phyloP scores from a whole-genome alignment of 306 rosid genomes.

The Vicia faba region DNA sequence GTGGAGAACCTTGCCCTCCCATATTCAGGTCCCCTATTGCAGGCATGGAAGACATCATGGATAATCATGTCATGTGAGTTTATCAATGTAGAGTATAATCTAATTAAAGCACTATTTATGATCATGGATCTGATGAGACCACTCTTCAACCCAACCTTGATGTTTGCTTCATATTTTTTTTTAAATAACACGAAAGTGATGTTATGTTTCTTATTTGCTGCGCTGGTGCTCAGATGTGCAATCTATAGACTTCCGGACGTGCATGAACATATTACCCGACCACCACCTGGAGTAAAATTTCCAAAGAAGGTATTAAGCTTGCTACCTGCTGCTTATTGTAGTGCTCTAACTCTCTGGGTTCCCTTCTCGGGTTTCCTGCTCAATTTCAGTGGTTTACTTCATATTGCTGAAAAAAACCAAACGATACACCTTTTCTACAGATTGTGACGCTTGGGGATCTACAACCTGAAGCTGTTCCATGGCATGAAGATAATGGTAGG shows the following conservation, averaged over 20 bases:
- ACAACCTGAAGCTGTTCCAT: slow-evolving; percentile 71
- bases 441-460: slow-evolving; percentile 64
- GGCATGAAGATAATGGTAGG: slow-evolving; percentile 64
- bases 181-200: neutral
- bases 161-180: neutral
- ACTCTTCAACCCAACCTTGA: neutral
- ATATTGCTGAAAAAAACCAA: neutral
- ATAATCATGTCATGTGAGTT: slow-evolving; percentile 94
- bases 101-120: slow-evolving; percentile 12
- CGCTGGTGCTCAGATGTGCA: slow-evolving; percentile 64
- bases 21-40: slow-evolving; percentile 89
- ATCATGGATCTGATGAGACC: slow-evolving; percentile 11
- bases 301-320: slow-evolving; percentile 73
- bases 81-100: slow-evolving; percentile 6
- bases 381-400: slow-evolving; percentile 9
- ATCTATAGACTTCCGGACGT: slow-evolving; percentile 76
- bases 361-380: neutral
- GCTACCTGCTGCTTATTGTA: slow-evolving; percentile 14
- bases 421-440: slow-evolving; percentile 42
- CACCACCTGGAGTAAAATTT: slow-evolving; percentile 70
- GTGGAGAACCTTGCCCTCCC: slow-evolving; percentile 95
- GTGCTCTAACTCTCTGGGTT: neutral
- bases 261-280: slow-evolving; percentile 72
- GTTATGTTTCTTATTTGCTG: slow-evolving; percentile 7
- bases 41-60: slow-evolving; percentile 87